Evolutionary conservation across 2,329 filamentous ascomycete genomes (phyloP).

Genomic region (Cladosporium sphaerospermum): DNA sequence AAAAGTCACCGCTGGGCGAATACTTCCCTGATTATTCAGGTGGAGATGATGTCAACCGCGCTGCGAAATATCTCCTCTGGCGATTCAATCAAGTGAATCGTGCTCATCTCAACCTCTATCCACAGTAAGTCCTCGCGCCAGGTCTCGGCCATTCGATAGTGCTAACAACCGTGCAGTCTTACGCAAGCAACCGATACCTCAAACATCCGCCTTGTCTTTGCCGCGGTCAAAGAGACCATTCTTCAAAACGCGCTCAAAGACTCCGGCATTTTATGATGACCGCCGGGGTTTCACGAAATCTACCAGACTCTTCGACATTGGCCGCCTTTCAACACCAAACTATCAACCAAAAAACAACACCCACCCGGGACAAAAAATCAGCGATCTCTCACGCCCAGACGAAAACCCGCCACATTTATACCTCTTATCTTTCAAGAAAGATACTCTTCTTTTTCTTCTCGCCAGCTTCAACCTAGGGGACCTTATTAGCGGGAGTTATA

Average conservation of each 20-base stretch:
- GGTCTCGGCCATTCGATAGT: not conserved
- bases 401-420: not conserved
- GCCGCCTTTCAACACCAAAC: not conserved
- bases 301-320: not conserved
- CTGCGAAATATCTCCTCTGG: constrained; percentile 96
- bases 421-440: too few relatives aligned
- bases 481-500: not conserved
- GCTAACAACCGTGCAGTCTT: constrained; percentile 52
- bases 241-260: constrained; percentile 97
- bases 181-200: constrained; percentile 98
- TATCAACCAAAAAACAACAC: not conserved
- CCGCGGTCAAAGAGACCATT: constrained; percentile 97
- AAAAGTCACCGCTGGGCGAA: constrained; percentile 79
- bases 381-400: not conserved
- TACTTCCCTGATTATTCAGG: constrained; percentile 98
- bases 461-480: too few relatives aligned
- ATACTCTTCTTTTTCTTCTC: not conserved
- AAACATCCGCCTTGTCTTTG: constrained; percentile 95
- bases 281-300: not conserved
- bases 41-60: constrained; percentile 95
- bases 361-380: not conserved
- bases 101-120: constrained; percentile 91
- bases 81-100: constrained; percentile 98
- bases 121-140: constrained; percentile 64
- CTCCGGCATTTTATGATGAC: constrained; percentile 73